Conservation (phyloP, 192 early-diverging fungal genomes). For the Coemansia sp. region DNA sequence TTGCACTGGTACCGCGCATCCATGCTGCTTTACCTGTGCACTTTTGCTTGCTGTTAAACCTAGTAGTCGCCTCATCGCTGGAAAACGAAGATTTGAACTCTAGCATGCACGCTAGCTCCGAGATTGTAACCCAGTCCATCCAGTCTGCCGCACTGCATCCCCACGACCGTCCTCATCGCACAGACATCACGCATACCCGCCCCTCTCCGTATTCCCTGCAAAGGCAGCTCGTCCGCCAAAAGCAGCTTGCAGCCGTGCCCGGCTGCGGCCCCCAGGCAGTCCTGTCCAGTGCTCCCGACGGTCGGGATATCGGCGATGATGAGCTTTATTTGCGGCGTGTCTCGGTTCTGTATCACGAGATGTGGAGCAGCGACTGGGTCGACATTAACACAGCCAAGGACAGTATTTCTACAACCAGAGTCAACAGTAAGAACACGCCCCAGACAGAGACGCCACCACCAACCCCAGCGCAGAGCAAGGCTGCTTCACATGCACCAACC, state of each 20-base stretch:
- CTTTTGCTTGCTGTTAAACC: not conserved
- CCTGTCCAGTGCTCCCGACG: not conserved
- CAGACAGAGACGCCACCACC: slow-evolving; percentile 1
- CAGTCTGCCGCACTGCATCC: slow-evolving; percentile 3
- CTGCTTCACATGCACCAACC: not conserved
- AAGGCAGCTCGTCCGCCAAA: not conserved
- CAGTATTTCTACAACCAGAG: not conserved
- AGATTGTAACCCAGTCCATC: slow-evolving; percentile 6
- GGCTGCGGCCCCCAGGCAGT: not conserved
- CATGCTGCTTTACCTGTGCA: not conserved
- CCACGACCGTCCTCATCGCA: not conserved
- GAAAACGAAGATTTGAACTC: not conserved
- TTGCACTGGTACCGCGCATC: not conserved
- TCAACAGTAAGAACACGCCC: not conserved
- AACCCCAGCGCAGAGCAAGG: slow-evolving; percentile 1
- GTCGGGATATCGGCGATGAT: slow-evolving; percentile 18
- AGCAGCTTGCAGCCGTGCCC: not conserved
- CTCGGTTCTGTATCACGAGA: slow-evolving; percentile 50
- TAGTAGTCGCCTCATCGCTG: not conserved
- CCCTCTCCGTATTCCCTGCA: not conserved
- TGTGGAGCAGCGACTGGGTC: slow-evolving; percentile 50
- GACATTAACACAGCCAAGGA: slow-evolving; percentile 19
- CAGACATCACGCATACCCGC: not conserved
- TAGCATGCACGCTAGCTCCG: slow-evolving; percentile 4
- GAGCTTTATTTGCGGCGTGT: slow-evolving; percentile 50